These are phyloP conservation scores for Pseudocercospora cruenta DNA, from an alignment of 2,329 filamentous ascomycete genomes.

Conservation along the genomic window DNA sequence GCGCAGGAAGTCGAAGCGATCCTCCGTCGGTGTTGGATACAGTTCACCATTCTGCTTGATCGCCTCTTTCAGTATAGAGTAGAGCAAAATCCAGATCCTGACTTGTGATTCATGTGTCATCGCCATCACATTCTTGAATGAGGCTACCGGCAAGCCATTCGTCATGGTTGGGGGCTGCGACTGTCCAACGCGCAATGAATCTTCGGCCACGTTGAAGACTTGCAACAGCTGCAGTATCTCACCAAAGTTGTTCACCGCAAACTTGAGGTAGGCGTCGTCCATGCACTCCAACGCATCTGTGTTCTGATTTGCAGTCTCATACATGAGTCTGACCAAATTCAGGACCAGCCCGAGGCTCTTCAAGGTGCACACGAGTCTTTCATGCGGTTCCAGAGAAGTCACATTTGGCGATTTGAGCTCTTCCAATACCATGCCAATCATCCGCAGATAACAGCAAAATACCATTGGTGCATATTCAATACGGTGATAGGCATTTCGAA, in stretches of 20 bases:
- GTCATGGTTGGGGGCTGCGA: conserved; percentile 63
- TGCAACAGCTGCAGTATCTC: conserved; percentile 76
- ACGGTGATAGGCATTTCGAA: conserved; percentile 84
- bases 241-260: conserved; percentile 72
- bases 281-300: conserved; percentile 80
- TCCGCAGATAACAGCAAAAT: conserved; percentile 81
- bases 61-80: conserved; percentile 75
- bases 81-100: conserved; percentile 84
- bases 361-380: conserved; percentile 72
- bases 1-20: conserved; percentile 77
- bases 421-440: conserved; percentile 78
- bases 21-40: conserved; percentile 69
- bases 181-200: conserved; percentile 80
- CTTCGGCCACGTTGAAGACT: conserved; percentile 78
- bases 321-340: conserved; percentile 70
- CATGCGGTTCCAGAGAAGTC: conserved; percentile 58
- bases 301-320: conserved; percentile 68
- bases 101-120: conserved; percentile 83
- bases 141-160: conserved; percentile 43
- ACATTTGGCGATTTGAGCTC: conserved; percentile 68
- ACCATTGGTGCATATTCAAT: conserved; percentile 88
- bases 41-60: conserved; percentile 67
- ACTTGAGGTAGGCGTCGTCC: conserved; percentile 74
- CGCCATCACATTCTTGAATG: conserved; percentile 32
- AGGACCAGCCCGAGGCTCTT: conserved; percentile 79